These are phyloP conservation scores for Xylaria hypoxylon DNA, from an alignment of 2,329 filamentous ascomycete species.

Conservation along the genomic window DNA sequence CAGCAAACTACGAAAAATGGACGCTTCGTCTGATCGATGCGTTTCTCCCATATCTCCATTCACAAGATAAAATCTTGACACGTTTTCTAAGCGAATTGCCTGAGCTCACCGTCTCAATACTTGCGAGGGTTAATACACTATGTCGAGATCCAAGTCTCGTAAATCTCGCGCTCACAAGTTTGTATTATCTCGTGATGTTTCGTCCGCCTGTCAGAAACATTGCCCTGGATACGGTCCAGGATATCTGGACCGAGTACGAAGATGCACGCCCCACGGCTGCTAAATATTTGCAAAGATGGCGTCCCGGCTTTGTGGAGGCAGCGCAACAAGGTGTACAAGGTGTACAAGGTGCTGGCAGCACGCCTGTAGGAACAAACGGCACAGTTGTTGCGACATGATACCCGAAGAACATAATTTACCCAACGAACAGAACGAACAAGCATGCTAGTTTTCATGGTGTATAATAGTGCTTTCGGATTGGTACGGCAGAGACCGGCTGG, in stretches of 20 bases:
- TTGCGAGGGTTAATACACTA: constrained; percentile 76
- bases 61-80: constrained; percentile 88
- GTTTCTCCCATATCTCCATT: constrained; percentile 90
- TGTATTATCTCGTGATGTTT: constrained; percentile 76
- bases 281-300: constrained; percentile 72
- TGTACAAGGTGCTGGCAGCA: constrained; percentile 20
- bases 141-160: constrained; percentile 75
- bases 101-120: constrained; percentile 76
- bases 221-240: constrained; percentile 73
- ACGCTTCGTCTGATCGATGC: constrained; percentile 85
- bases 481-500: constrained; percentile 1
- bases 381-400: constrained; percentile 45
- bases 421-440: constrained; percentile 9
- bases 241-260: constrained; percentile 75
- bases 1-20: constrained; percentile 81
- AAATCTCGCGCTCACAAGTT: constrained; percentile 71
- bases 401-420: constrained; percentile 30
- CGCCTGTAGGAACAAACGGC: constrained; percentile 37
- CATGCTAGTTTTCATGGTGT: constrained; percentile 27
- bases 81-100: constrained; percentile 94
- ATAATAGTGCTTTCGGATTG: constrained; percentile 29
- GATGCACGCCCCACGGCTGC: constrained; percentile 71
- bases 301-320: constrained; percentile 64
- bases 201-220: constrained; percentile 72
- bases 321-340: constrained; percentile 45